Conservation (phyloP, 1,139 yeast genomes). For the Candida labiduridarum region DNA sequence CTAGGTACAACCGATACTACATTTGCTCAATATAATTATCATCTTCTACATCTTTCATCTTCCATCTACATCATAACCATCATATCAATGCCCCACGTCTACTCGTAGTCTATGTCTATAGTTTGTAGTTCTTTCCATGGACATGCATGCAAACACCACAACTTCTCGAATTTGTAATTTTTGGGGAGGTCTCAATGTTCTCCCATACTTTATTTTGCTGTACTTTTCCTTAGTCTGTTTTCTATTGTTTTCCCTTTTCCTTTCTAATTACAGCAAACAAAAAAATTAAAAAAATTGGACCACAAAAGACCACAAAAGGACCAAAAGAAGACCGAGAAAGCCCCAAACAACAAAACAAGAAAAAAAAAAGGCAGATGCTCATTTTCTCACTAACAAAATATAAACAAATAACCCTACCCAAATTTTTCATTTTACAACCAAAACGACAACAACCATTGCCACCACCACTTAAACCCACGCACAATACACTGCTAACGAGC, state of each 20-base stretch:
- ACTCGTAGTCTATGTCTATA: too few relatives aligned
- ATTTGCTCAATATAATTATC: too few relatives aligned
- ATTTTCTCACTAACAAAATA: neutral
- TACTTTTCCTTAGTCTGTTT: neutral
- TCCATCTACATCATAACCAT: too few relatives aligned
- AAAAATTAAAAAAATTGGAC: neutral
- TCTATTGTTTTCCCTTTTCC: neutral
- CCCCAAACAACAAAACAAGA: neutral
- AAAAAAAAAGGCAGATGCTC: neutral
- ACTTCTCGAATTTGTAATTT: too few relatives aligned
- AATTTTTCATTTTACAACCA: conserved; percentile 8
- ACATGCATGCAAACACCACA: too few relatives aligned
- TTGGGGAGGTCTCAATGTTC: too few relatives aligned
- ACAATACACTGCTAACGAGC: neutral
- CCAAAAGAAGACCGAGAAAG: neutral
- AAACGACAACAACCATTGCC: neutral
- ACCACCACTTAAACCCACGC: neutral
- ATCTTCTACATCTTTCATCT: too few relatives aligned
- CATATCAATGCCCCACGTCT: too few relatives aligned
- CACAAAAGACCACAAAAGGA: neutral
- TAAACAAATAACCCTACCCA: conserved; percentile 4
- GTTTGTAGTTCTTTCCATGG: too few relatives aligned
- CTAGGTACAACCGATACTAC: neutral
- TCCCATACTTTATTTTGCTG: too few relatives aligned
- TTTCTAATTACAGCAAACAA: neutral